phyloP scores from a whole-genome alignment of 2,329 filamentous ascomycete genomes.

The Claviceps pazoutovae region DNA sequence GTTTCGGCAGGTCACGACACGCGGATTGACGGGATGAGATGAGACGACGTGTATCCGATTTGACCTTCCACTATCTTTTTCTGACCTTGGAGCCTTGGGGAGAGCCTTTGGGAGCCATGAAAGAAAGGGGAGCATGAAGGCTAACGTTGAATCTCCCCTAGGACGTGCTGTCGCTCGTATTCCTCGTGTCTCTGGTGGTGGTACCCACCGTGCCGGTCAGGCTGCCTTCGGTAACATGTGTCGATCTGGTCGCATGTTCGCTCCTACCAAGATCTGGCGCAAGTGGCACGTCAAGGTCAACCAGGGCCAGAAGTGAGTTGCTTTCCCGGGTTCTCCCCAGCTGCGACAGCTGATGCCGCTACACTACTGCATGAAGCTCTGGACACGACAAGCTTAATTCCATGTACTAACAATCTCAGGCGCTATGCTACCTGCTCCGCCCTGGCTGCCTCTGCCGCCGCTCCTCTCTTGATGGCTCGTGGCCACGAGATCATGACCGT shows the following conservation, averaged over 20 bases:
- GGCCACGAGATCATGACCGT: constrained; percentile 89
- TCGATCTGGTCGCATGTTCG: constrained; percentile 99
- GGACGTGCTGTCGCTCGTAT: constrained; percentile 99
- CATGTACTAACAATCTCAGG: constrained; percentile 28
- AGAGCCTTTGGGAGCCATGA: neutral
- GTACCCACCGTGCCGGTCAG: constrained; percentile 99
- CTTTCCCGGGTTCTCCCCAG: neutral
- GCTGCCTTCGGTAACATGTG: constrained; percentile 99
- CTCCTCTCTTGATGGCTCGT: constrained; percentile 88
- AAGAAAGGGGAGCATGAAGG: neutral
- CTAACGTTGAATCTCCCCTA: constrained; percentile 22
- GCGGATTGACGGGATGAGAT: neutral
- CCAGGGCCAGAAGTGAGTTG: constrained; percentile 80
- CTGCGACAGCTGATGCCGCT: no score
- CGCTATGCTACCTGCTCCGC: constrained; percentile 97
- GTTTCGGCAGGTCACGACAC: neutral
- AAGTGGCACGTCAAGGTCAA: constrained; percentile 99
- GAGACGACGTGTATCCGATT: neutral
- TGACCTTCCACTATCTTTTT: neutral
- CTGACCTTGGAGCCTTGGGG: neutral
- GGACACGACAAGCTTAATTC: neutral
- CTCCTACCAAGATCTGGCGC: constrained; percentile 99
- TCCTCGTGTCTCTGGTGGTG: constrained; percentile 98
- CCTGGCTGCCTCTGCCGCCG: constrained; percentile 88
- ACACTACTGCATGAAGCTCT: no score